These are phyloP conservation scores for Wickerhamiella azyma DNA, from an alignment of 805 yeast genomes.

Conservation along the genomic window DNA sequence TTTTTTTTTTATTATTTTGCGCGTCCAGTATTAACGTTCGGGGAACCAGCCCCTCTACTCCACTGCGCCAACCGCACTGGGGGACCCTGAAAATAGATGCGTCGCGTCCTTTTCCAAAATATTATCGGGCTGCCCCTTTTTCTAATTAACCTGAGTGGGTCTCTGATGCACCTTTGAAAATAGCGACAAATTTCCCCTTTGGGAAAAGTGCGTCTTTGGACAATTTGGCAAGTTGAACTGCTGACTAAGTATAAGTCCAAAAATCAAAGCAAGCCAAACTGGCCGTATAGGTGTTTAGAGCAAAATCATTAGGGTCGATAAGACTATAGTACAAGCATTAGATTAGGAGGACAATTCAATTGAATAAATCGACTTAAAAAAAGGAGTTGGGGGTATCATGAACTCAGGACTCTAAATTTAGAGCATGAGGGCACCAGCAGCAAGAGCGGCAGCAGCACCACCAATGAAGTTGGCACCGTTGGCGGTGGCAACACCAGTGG, in stretches of 20 bases:
- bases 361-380: not conserved
- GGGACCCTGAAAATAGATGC: not conserved
- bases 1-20: too few relatives aligned
- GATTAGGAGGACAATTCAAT: not conserved
- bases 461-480: conserved; percentile 15
- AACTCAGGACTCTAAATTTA: conserved; percentile 3
- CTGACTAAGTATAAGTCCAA: too few relatives aligned
- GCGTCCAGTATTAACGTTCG: not conserved
- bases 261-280: not conserved
- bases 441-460: conserved; percentile 15
- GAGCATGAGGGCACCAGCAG: conserved; percentile 14
- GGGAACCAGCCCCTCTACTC: not conserved
- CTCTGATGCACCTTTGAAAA: not conserved
- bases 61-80: not conserved
- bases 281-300: not conserved
- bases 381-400: conserved; percentile 3
- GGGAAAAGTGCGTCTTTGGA: not conserved
- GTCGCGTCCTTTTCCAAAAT: not conserved
- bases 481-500: conserved; percentile 11
- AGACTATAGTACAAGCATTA: not conserved
- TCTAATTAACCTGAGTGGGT: not conserved
- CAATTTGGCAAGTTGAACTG: not conserved
- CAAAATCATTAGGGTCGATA: not conserved
- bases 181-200: not conserved
- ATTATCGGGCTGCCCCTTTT: not conserved